A percentile compares a stretch with the other conserved stretches of the same genome.
Evolutionary conservation across 2,329 filamentous ascomycete genomes (phyloP).

Genomic region (Monosporascus sp.): DNA sequence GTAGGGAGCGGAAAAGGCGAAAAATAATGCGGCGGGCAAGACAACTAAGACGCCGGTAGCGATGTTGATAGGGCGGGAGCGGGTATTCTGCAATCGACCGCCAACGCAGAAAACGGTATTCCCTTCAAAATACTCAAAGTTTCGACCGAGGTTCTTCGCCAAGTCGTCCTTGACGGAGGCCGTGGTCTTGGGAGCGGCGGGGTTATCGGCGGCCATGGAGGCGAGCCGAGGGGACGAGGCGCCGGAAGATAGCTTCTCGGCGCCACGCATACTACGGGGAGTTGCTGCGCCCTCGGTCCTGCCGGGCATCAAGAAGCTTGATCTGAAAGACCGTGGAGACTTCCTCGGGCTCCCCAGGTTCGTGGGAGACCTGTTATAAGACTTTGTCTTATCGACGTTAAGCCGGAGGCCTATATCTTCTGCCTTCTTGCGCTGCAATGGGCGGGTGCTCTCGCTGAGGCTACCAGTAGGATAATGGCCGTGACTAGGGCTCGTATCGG

Average conservation of each 20-base stretch:
- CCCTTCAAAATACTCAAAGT: constrained; percentile 89
- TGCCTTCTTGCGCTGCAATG: constrained; percentile 53
- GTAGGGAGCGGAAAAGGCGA: constrained; percentile 78
- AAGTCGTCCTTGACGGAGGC: constrained; percentile 26
- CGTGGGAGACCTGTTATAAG: constrained; percentile 44
- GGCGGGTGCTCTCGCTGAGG: constrained; percentile 71
- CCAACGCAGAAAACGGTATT: constrained; percentile 88
- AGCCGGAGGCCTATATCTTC: constrained; percentile 44
- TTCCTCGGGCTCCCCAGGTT: constrained; percentile 57
- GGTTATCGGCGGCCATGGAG: constrained; percentile 18
- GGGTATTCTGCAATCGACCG: constrained; percentile 82
- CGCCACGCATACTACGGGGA: constrained; percentile 57
- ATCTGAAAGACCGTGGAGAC: constrained; percentile 72
- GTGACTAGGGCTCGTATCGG: constrained; percentile 67
- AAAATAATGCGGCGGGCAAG: constrained; percentile 76
- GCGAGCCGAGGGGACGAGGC: constrained; percentile 66
- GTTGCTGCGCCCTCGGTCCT: constrained; percentile 45
- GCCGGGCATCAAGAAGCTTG: constrained; percentile 63
- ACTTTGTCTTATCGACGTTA: constrained; percentile 53
- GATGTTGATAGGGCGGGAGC: constrained; percentile 82
- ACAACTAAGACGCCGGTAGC: constrained; percentile 77
- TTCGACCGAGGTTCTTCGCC: constrained; percentile 52
- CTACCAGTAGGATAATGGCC: constrained; percentile 55
- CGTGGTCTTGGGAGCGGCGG: constrained; percentile 15
- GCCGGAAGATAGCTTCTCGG: constrained; percentile 78